Evolutionary conservation across 805 yeast genomes (phyloP), one percentile per base, ranked within the genome.

Genomic region (Millerozyma acaciae): DNA sequence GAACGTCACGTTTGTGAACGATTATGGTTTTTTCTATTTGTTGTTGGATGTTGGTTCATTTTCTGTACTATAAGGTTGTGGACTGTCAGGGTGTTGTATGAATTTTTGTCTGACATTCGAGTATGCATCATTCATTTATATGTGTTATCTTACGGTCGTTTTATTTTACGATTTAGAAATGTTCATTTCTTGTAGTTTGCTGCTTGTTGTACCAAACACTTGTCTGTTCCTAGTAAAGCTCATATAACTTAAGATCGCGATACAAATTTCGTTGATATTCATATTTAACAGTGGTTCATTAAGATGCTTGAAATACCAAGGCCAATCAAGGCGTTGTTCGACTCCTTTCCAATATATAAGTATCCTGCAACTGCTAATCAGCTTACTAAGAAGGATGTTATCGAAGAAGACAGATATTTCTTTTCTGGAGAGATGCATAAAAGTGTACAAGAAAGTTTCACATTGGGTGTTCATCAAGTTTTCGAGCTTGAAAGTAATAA

Each of bases 381-480:
- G 35, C 44, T 2, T 28, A 39, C 3, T 34, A 37, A 20, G 21
- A 37, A 4, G 34, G 40, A n/a, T n/a, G n/a, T n/a, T n/a, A n/a
- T n/a, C n/a, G n/a, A n/a, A 12, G 17, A 31, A 6, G 17, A 37
- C 25, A 39, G 34, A 18, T 44, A 12, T 39, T 40, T 37, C 30
- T 44, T 48, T 19, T 23, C 13, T 23, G 26, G 26, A n/a, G 15
- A 23, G 12, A 15, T 6, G 12, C 6, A 7, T 7, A 7, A 12
- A 8, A 7, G 6, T 23, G 12, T 15, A n/a, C 15, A 23, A 23
- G 21, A 19, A 17, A 48, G 51, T 9, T 77, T 78, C 55, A 64
- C 66, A 20, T 48, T 80, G 14, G 83, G 78, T 1, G 78, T 76
- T 1, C 77, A 75, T 47, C 72, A 70, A 43, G 60, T 73, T 3